Conservation (phyloP, 1,284 basidiomycete species). For the Trametes sp. region DNA sequence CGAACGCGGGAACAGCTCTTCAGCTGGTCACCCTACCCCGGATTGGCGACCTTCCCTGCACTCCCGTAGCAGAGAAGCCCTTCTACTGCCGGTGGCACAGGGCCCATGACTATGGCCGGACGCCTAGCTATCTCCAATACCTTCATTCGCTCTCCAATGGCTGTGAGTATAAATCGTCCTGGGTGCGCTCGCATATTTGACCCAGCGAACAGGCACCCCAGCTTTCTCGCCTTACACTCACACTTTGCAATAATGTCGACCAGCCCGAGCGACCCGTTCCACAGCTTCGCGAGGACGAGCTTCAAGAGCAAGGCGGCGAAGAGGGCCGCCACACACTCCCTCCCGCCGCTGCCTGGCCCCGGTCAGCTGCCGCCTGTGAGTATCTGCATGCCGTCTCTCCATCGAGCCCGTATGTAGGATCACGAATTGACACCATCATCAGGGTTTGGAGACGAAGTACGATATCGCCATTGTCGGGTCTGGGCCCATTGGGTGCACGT, state of each 20-base stretch:
- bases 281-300: not conserved
- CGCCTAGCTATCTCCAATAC: not conserved
- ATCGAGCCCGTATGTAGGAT: too few relatives aligned
- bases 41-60: not conserved
- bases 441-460: slow-evolving; percentile 15
- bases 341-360: not conserved
- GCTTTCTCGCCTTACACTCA: too few relatives aligned
- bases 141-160: not conserved
- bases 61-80: not conserved
- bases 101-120: not conserved
- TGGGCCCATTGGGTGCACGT: slow-evolving; percentile 34
- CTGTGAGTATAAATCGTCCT: not conserved
- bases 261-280: not conserved
- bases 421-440: too few relatives aligned
- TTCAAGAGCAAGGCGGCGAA: not conserved
- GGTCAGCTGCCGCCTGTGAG: not conserved
- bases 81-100: not conserved
- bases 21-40: not conserved
- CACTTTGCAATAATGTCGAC: not conserved
- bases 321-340: not conserved
- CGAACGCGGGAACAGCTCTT: not conserved
- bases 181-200: not conserved
- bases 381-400: not conserved
- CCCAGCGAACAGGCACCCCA: not conserved
- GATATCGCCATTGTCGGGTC: slow-evolving; percentile 36